These are phyloP conservation scores for Talaromyces thailandensis DNA, from an alignment of 495 filamentous ascomycete genomes.

Conservation along the genomic window DNA sequence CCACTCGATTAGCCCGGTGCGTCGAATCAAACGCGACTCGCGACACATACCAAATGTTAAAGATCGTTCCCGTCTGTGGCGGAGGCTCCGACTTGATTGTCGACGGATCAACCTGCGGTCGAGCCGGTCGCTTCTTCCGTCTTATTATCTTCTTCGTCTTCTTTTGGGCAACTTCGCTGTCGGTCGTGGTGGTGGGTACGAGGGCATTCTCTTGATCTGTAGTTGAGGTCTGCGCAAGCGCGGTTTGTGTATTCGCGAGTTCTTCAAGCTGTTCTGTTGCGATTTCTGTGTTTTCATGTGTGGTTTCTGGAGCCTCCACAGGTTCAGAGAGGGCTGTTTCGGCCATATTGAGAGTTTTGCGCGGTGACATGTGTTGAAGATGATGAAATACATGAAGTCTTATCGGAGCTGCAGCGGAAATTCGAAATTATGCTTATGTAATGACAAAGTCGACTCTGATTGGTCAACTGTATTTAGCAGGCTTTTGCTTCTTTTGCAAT, in stretches of 20 bases:
- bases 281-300: neutral
- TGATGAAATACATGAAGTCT: neutral
- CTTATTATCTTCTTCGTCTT: conserved; percentile 47
- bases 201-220: conserved; percentile 10
- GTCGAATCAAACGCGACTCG: neutral
- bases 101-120: conserved; percentile 72
- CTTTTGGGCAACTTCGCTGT: conserved; percentile 22
- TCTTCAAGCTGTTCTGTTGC: neutral
- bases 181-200: conserved; percentile 9
- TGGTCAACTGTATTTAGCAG: neutral
- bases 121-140: conserved; percentile 44
- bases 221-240: conserved; percentile 1
- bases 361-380: neutral
- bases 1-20: neutral
- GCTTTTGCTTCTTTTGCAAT: neutral
- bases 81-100: conserved; percentile 74
- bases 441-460: neutral
- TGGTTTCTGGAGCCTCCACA: conserved; percentile 7
- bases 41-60: conserved; percentile 68
- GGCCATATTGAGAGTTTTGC: conserved; percentile 17
- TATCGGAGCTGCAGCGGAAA: conserved; percentile 3
- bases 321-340: conserved; percentile 18
- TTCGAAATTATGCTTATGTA: conserved; percentile 2
- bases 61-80: conserved; percentile 83
- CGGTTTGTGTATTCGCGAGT: neutral